phyloP scores from a whole-genome alignment of 2,329 filamentous ascomycete species.

The Colletotrichum sp. region DNA sequence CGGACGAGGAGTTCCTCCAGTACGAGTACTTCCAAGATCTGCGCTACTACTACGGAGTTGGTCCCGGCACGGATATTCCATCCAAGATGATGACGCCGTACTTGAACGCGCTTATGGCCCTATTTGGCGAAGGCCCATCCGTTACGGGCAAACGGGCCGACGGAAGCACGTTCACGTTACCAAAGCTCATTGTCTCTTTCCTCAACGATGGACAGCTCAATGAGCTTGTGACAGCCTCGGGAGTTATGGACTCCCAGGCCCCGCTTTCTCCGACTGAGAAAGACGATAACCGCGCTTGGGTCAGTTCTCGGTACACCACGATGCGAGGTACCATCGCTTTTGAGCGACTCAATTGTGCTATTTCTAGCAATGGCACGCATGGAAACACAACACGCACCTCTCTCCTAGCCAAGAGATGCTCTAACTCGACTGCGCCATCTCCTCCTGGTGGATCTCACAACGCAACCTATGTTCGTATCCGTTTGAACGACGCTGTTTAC shows the following conservation, averaged over 20 bases:
- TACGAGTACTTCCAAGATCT: conserved; percentile 74
- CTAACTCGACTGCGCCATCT: neutral
- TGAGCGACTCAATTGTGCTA: conserved; percentile 62
- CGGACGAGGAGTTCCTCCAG: conserved; percentile 62
- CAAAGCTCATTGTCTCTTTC: conserved; percentile 65
- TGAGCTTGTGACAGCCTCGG: conserved; percentile 63
- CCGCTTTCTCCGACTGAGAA: conserved; percentile 52
- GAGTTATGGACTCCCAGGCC: conserved; percentile 63
- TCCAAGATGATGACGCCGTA: conserved; percentile 67
- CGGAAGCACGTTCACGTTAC: conserved; percentile 52
- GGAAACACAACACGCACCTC: neutral
- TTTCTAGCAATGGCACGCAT: conserved; percentile 7
- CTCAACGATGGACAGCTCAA: conserved; percentile 71
- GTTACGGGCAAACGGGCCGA: conserved; percentile 51
- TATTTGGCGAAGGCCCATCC: conserved; percentile 58
- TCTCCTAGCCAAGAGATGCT: neutral
- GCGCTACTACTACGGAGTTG: conserved; percentile 70
- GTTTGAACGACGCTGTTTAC: conserved; percentile 68
- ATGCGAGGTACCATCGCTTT: conserved; percentile 72
- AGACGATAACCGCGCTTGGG: conserved; percentile 54
- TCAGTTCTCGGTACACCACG: conserved; percentile 59
- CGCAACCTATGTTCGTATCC: conserved; percentile 58
- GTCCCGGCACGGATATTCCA: conserved; percentile 59
- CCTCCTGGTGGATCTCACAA: conserved; percentile 25
- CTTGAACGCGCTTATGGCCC: conserved; percentile 55